Conservation (phyloP, 2,329 filamentous ascomycete species). For the Lasiodiplodia theobromae region DNA sequence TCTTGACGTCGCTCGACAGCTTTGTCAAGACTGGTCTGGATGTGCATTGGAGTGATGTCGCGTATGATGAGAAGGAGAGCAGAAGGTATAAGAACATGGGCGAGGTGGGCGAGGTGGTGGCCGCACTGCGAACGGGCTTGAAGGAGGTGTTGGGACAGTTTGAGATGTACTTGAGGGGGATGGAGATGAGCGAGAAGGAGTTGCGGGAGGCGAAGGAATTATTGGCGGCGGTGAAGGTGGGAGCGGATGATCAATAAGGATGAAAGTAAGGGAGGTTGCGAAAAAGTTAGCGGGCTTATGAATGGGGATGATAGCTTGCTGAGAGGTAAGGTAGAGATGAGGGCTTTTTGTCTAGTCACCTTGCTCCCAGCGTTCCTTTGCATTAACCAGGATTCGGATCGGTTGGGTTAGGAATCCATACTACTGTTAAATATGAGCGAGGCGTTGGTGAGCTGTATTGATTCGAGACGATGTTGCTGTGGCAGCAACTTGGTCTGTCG, state of each 20-base stretch:
- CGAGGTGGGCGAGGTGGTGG: conserved; percentile 75
- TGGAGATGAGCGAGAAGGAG: conserved; percentile 75
- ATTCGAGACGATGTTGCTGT: neutral
- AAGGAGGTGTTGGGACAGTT: conserved; percentile 73
- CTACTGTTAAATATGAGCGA: neutral
- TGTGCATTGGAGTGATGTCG: conserved; percentile 81
- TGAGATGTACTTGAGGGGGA: conserved; percentile 73
- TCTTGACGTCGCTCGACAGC: conserved; percentile 72
- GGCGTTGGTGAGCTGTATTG: neutral
- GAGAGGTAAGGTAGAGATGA: neutral
- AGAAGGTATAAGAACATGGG: conserved; percentile 50
- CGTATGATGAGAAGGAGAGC: conserved; percentile 57
- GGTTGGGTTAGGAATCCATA: neutral
- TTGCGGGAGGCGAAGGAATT: conserved; percentile 75
- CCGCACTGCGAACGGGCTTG: conserved; percentile 70
- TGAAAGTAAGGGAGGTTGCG: neutral
- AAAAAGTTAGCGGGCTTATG: too few relatives aligned
- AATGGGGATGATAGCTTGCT: neutral
- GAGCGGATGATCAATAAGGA: conserved; percentile 34
- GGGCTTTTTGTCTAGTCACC: neutral
- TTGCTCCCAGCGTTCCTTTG: neutral
- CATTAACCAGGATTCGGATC: neutral
- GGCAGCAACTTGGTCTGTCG: neutral
- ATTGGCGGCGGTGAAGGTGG: conserved; percentile 35
- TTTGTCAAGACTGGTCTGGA: conserved; percentile 65